Evolutionary conservation across 2,329 filamentous ascomycete genomes (phyloP), one percentile per base, ranked within the genome.

Genomic region (Botrytis medusae): DNA sequence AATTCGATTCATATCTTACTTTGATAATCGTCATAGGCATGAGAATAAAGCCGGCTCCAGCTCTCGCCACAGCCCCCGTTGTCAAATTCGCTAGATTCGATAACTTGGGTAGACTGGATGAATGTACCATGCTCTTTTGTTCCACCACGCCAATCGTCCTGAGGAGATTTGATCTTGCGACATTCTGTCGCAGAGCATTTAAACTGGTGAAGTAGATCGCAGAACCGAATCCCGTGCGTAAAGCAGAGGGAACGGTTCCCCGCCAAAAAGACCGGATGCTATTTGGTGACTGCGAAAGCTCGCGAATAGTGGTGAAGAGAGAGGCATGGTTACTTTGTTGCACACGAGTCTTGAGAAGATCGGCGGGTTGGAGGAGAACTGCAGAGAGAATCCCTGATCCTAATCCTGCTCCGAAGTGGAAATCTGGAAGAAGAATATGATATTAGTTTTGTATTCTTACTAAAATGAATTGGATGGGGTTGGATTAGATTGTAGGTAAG

Each of bases 11-110:
- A 81, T 97, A 98, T 62, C 96, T 93, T 61, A 98, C 96, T 81
- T 99, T 99, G 79, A 99, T 91, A 62, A 99, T 92, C 1, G 96
- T 99, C 74, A 98, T 89, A 1, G 96, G 96, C 93, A 98, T 98
- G 83, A 98, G 90, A 63, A 97, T 84, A 80, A 98, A 93, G 54
- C 96, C 96, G 0, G 95, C 95, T 70, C 92, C 91, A 1, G 94
- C 94, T 71, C 96, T 88, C 37, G 96, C 95, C 29, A 90, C 86
- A 10, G 95, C 94, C 16, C 96, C 96, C 0, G 95, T 94, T 20
- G 92, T 84, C 32, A 99, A 86, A 80, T 99, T 99, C 69, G 92
- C 93, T 5, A 91, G 89, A 80, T 96, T 94, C 75, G 92, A 93
- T 63, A 98, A 87, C 77, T 92, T 92, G 0, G 95, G 94, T 18